Evolutionary conservation across 1,284 basidiomycete genomes (phyloP).

Genomic region (Boletus sp.): DNA sequence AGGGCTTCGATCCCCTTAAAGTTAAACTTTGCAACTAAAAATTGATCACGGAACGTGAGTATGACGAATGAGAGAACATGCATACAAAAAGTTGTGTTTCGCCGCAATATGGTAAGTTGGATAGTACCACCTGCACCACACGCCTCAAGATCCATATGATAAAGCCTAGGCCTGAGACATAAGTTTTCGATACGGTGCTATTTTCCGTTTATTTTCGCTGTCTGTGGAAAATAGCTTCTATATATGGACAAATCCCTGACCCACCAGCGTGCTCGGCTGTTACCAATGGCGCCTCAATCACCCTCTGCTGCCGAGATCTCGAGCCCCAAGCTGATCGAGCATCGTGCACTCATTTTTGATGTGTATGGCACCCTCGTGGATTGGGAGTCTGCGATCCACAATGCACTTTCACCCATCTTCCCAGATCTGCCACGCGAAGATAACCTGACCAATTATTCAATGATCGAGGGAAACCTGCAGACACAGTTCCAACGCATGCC

Average conservation of each 20-base stretch:
- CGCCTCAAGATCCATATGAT: too few species aligned
- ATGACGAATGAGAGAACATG: too few species aligned
- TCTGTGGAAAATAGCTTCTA: too few species aligned
- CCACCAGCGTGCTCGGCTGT: not conserved
- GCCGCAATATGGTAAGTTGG: not conserved
- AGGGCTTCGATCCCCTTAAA: too few species aligned
- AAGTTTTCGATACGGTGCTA: too few species aligned
- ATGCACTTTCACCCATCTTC: slow-evolving; percentile 56
- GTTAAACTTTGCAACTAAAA: not conserved
- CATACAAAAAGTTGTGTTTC: too few species aligned
- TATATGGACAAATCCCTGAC: too few species aligned
- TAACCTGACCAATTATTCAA: slow-evolving; percentile 54
- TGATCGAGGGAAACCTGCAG: slow-evolving; percentile 62
- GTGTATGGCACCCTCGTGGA: slow-evolving; percentile 75
- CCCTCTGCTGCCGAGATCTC: slow-evolving; percentile 5
- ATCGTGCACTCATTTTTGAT: slow-evolving; percentile 57
- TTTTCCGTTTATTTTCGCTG: too few species aligned
- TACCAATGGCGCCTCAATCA: slow-evolving; percentile 25
- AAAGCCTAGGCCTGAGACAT: too few species aligned
- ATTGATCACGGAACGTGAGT: too few species aligned
- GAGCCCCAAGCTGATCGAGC: slow-evolving; percentile 19
- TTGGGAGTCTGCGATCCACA: slow-evolving; percentile 71
- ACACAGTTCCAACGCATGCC: slow-evolving; percentile 57
- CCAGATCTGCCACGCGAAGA: slow-evolving; percentile 50
- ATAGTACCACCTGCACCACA: not conserved